These are phyloP conservation scores for Zygotorulaspora florentina DNA, from an alignment of 805 yeast genomes.

Conservation along the genomic window DNA sequence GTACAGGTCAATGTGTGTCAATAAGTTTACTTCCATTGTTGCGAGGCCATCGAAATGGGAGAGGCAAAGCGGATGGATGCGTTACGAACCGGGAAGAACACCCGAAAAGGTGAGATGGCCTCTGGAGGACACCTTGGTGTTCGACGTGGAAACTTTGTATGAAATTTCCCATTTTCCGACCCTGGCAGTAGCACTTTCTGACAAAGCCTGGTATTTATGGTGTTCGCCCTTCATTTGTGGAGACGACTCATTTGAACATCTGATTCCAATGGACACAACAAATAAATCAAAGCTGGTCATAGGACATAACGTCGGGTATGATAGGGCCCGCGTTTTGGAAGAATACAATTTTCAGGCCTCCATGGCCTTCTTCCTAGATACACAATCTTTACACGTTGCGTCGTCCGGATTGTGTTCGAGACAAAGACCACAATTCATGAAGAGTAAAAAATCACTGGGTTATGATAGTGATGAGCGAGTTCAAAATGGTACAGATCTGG, in stretches of 20 bases:
- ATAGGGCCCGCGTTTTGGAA: constrained; percentile 78
- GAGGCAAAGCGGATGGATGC: constrained; percentile 72
- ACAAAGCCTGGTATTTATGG: constrained; percentile 91
- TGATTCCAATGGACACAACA: constrained; percentile 68
- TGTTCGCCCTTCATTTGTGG: constrained; percentile 76
- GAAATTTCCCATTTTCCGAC: constrained; percentile 70
- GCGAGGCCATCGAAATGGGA: constrained; percentile 51
- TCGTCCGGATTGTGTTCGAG: constrained; percentile 88
- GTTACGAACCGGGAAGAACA: constrained; percentile 51
- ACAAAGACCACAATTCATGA: constrained; percentile 76
- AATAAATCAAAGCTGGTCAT: constrained; percentile 55
- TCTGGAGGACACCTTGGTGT: constrained; percentile 63
- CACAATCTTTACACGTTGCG: constrained; percentile 90
- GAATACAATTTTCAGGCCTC: constrained; percentile 70
- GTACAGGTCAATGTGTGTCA: constrained; percentile 49
- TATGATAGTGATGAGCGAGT: constrained; percentile 5
- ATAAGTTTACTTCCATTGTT: constrained; percentile 40
- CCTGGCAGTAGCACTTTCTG: constrained; percentile 74
- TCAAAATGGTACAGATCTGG: constrained; percentile 27
- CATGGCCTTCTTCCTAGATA: constrained; percentile 78
- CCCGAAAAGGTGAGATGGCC: constrained; percentile 68
- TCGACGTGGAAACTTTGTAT: constrained; percentile 87
- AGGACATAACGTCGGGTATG: constrained; percentile 90
- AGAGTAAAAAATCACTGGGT: constrained; percentile 34
- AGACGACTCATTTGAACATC: constrained; percentile 45